Conservation (phyloP, 2,329 filamentous ascomycete species). For the Aspergillus eucalypticola region DNA sequence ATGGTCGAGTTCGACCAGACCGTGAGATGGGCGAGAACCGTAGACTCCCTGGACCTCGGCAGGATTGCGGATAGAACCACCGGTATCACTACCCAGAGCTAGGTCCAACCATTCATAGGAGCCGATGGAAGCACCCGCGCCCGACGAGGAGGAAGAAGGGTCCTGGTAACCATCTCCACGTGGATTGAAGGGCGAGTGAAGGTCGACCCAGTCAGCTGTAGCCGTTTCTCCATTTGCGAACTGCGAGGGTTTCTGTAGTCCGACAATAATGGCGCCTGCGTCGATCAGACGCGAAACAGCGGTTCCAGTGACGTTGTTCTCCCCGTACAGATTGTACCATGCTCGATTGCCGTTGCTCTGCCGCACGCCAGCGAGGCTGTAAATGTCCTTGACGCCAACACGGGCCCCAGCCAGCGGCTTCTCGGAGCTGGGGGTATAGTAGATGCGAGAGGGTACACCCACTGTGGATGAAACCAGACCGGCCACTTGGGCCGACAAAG, state of each 20-base stretch:
- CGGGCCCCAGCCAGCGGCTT: constrained; percentile 61
- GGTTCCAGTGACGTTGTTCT: constrained; percentile 49
- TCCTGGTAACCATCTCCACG: constrained; percentile 40
- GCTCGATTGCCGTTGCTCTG: constrained; percentile 61
- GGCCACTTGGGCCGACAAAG: constrained; percentile 1
- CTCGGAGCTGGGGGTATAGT: constrained; percentile 48
- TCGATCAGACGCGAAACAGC: constrained; percentile 58
- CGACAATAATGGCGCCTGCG: constrained; percentile 54
- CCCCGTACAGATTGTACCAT: constrained; percentile 56
- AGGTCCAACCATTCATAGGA: constrained; percentile 50
- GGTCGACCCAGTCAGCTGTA: constrained; percentile 31
- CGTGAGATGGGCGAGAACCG: constrained; percentile 53
- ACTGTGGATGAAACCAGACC: constrained; percentile 38
- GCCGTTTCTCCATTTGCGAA: constrained; percentile 29
- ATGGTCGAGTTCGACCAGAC: constrained; percentile 49
- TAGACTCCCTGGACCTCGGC: constrained; percentile 52
- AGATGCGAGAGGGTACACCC: constrained; percentile 61
- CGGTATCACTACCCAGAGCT: constrained; percentile 49
- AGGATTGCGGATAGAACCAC: constrained; percentile 48
- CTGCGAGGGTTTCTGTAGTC: constrained; percentile 29
- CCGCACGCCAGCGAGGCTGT: constrained; percentile 57
- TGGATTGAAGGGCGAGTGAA: constrained; percentile 35
- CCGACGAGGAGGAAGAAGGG: constrained; percentile 26
- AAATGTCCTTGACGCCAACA: constrained; percentile 65
- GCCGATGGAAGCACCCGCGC: constrained; percentile 30